phyloP scores from a whole-genome alignment of 2,329 filamentous ascomycete species.

The Aspergillus brasiliensis region DNA sequence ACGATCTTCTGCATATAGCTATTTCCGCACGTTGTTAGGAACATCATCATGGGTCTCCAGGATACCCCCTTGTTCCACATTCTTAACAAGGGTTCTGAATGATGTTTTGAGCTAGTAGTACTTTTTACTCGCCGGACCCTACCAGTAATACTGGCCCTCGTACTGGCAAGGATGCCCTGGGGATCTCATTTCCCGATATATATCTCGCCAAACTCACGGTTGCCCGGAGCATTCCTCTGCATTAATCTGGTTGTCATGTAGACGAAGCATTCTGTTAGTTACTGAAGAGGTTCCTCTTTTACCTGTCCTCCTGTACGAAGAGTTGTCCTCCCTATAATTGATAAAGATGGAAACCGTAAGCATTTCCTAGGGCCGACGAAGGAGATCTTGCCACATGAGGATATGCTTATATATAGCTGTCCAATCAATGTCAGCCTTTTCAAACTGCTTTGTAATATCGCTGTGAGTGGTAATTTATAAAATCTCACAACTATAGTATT shows the following conservation, averaged over 20 bases:
- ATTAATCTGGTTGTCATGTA: slow-evolving; percentile 26
- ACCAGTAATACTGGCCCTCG: slow-evolving; percentile 16
- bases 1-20: slow-evolving; percentile 4
- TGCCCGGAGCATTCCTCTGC: slow-evolving; percentile 27
- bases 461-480: slow-evolving; percentile 24
- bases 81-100: slow-evolving; percentile 16
- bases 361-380: slow-evolving; percentile 21
- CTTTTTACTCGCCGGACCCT: slow-evolving; percentile 6
- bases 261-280: slow-evolving; percentile 29
- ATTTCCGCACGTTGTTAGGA: slow-evolving; percentile 3
- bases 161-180: slow-evolving; percentile 29
- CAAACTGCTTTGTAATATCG: slow-evolving; percentile 26
- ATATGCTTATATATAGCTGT: slow-evolving; percentile 26
- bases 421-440: slow-evolving; percentile 25
- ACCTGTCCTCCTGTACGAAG: background rate
- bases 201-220: slow-evolving; percentile 31
- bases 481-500: slow-evolving; percentile 25
- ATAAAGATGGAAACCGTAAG: slow-evolving; percentile 26
- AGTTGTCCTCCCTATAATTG: slow-evolving; percentile 27
- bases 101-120: slow-evolving; percentile 4
- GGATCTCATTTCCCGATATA: slow-evolving; percentile 37
- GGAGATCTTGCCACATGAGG: slow-evolving; percentile 21
- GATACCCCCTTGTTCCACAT: slow-evolving; percentile 5
- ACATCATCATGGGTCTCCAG: slow-evolving; percentile 11
- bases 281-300: slow-evolving; percentile 12